phyloP scores from a whole-genome alignment of 2,329 filamentous ascomycete genomes.

The Davidsoniella neocaledoniae region DNA sequence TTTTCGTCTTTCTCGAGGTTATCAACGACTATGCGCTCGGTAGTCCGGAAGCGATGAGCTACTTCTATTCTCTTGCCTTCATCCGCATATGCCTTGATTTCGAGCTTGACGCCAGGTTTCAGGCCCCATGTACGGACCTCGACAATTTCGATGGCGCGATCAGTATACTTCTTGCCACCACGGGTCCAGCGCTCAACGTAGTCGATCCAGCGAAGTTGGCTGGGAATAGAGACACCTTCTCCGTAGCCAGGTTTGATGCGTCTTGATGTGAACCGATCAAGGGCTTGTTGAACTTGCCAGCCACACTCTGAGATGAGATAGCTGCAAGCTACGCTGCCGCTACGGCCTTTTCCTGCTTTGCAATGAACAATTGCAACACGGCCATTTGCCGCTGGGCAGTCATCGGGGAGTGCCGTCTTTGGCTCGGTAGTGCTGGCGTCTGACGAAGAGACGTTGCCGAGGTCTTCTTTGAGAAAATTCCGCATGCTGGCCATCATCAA shows the following conservation, averaged over 20 bases:
- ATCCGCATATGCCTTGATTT: slow-evolving; percentile 72
- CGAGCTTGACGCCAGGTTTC: slow-evolving; percentile 71
- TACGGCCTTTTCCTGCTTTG: slow-evolving; percentile 90
- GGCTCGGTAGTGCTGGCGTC: not conserved
- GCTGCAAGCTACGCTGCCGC: slow-evolving; percentile 71
- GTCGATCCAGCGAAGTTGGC: slow-evolving; percentile 69
- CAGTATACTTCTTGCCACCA: slow-evolving; percentile 60
- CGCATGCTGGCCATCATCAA: slow-evolving; percentile 85
- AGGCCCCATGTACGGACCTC: slow-evolving; percentile 87
- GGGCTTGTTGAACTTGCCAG: slow-evolving; percentile 36
- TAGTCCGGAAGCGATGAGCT: slow-evolving; percentile 62
- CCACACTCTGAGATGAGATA: slow-evolving; percentile 80
- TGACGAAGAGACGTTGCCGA: not conserved
- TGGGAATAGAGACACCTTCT: slow-evolving; percentile 79
- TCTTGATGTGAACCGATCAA: slow-evolving; percentile 51
- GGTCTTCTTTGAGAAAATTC: slow-evolving; percentile 52
- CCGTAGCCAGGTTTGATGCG: slow-evolving; percentile 85
- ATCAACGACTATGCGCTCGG: slow-evolving; percentile 55
- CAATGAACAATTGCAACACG: slow-evolving; percentile 79
- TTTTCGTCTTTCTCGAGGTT: slow-evolving; percentile 4
- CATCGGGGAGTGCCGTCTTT: slow-evolving; percentile 8
- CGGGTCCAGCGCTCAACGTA: slow-evolving; percentile 81
- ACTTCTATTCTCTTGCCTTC: slow-evolving; percentile 73
- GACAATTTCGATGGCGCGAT: slow-evolving; percentile 66
- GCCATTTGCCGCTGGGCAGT: slow-evolving; percentile 8